A percentile compares a stretch with the other conserved stretches of the same genome.
Conservation (phyloP, 2,329 filamentous ascomycete genomes). For the Fusarium phyllophilum region DNA sequence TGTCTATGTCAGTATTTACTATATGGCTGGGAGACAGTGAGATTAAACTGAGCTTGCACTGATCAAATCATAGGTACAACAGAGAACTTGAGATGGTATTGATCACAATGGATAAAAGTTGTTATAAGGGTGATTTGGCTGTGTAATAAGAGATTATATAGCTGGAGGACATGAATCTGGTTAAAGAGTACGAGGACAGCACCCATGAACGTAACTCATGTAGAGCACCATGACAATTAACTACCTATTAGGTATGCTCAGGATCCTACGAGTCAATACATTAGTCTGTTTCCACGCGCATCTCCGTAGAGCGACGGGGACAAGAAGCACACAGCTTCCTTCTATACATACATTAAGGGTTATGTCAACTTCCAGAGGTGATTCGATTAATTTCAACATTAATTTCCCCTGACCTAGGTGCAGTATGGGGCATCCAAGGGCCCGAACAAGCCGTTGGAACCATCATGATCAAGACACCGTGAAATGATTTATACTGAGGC, state of each 20-base stretch:
- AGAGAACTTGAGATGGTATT: not conserved
- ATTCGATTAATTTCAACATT: conserved; percentile 23
- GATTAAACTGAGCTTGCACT: not conserved
- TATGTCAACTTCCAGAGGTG: conserved; percentile 18
- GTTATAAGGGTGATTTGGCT: not conserved
- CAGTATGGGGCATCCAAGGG: not conserved
- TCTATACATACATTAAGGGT: not conserved
- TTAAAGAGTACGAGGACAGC: not conserved
- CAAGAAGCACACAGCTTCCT: not conserved
- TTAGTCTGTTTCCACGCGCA: not conserved
- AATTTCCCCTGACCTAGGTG: conserved; percentile 28
- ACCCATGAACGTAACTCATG: not conserved
- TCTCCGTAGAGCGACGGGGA: not conserved
- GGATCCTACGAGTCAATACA: not conserved
- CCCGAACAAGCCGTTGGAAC: not conserved
- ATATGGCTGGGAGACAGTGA: not conserved
- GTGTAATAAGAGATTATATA: not conserved
- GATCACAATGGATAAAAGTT: not conserved
- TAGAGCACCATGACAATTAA: not conserved
- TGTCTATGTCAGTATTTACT: not conserved
- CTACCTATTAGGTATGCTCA: not conserved
- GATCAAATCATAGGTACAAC: not conserved
- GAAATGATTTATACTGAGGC: not conserved
- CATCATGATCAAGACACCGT: not conserved
- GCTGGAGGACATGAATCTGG: not conserved